These are phyloP conservation scores for Clonostachys solani DNA, from an alignment of 2,329 filamentous ascomycete genomes.

Conservation along the genomic window DNA sequence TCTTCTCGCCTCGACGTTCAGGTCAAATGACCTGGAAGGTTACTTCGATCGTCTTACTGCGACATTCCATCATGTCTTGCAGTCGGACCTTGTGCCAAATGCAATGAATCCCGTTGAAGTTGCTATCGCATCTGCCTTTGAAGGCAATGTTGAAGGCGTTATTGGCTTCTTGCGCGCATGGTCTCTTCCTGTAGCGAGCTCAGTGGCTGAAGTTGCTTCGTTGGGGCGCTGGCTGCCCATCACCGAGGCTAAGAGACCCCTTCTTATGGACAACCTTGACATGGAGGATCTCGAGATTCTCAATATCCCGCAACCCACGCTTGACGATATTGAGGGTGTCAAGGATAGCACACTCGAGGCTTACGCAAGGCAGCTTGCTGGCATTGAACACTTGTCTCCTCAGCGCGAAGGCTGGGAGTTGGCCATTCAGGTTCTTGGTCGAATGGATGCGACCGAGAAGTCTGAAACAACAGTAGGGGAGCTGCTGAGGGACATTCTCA, in stretches of 20 bases:
- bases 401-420: constrained; percentile 81
- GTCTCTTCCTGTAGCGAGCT: constrained; percentile 75
- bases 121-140: constrained; percentile 75
- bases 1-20: constrained; percentile 22
- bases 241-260: constrained; percentile 30
- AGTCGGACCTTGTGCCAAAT: constrained; percentile 73
- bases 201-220: constrained; percentile 80
- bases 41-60: constrained; percentile 72
- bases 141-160: constrained; percentile 75
- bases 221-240: constrained; percentile 75
- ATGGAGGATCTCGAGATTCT: constrained; percentile 83
- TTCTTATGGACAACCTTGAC: constrained; percentile 64
- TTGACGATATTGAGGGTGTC: constrained; percentile 58
- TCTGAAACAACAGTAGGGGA: constrained; percentile 72
- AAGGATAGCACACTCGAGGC: constrained; percentile 76
- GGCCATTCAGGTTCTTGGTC: constrained; percentile 75
- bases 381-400: constrained; percentile 42
- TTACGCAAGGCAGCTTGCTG: constrained; percentile 68
- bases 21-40: constrained; percentile 53
- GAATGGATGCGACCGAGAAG: constrained; percentile 68
- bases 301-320: constrained; percentile 56
- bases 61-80: constrained; percentile 64
- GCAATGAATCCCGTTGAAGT: constrained; percentile 73
- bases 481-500: constrained; percentile 65
- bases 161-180: constrained; percentile 71